A percentile compares a stretch with the other conserved stretches of the same genome.
Conservation (phyloP, 805 yeast genomes). For the Candida odintsovae region DNA sequence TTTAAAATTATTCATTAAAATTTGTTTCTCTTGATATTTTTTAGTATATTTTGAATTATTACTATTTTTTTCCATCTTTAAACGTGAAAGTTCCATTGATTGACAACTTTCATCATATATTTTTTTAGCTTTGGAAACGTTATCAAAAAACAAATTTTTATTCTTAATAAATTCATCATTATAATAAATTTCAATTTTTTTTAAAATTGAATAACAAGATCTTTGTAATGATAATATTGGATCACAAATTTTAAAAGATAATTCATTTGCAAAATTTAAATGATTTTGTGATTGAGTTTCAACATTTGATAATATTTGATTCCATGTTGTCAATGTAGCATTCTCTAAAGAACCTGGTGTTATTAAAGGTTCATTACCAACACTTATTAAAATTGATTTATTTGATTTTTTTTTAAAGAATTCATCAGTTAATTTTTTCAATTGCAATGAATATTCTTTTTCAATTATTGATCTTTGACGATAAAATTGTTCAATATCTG, state of each 20-base stretch:
- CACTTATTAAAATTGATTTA: conserved; percentile 60
- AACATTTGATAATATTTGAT: conserved; percentile 75
- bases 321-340: conserved; percentile 88
- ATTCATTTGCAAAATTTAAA: conserved; percentile 49
- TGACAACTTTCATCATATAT: conserved; percentile 79
- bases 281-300: conserved; percentile 73
- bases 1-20: conserved; percentile 84
- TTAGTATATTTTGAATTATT: conserved; percentile 40
- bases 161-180: conserved; percentile 42
- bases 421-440: conserved; percentile 58
- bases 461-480: conserved; percentile 78
- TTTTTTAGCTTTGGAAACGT: conserved; percentile 43
- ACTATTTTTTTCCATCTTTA: conserved; percentile 60
- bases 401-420: conserved; percentile 75
- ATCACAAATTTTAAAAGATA: conserved; percentile 53
- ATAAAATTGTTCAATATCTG: conserved; percentile 78
- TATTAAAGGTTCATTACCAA: conserved; percentile 84
- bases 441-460: conserved; percentile 69
- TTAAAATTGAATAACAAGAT: conserved; percentile 48
- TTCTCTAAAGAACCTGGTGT: conserved; percentile 95
- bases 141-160: conserved; percentile 28
- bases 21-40: conserved; percentile 55
- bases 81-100: conserved; percentile 72
- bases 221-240: conserved; percentile 50
- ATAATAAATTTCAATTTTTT: conserved; percentile 52